Percentiles rank a stretch among this genome's conserved stretches.
These are phyloP conservation scores for Lipomyces sp. DNA, from an alignment of 805 yeast species.

Conservation along the genomic window DNA sequence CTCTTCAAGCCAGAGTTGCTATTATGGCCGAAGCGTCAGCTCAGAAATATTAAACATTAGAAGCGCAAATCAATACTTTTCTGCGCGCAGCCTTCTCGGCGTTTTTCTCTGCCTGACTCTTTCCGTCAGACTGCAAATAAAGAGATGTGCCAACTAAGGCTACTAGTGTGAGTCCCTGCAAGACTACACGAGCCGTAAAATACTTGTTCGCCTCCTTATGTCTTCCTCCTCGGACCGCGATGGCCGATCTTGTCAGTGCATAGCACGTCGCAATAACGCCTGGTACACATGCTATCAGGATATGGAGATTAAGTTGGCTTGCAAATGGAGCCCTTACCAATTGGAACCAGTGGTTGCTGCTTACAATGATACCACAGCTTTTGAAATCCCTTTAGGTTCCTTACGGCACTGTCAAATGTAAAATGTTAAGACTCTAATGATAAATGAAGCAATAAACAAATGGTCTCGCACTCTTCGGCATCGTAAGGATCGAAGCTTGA, in stretches of 20 bases:
- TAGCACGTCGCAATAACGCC: conserved; percentile 29
- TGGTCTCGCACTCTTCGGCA: conserved; percentile 27
- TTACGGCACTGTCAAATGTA: conserved; percentile 18
- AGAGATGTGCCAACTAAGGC: conserved; percentile 77
- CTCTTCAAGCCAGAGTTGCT: conserved; percentile 73
- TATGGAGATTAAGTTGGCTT: not conserved
- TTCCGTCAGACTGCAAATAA: conserved; percentile 58
- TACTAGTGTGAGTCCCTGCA: conserved; percentile 74
- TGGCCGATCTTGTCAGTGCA: conserved; percentile 70
- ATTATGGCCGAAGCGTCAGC: conserved; percentile 41
- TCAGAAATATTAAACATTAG: not conserved
- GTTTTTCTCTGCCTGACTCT: conserved; percentile 49
- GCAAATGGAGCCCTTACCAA: conserved; percentile 58
- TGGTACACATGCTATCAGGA: not conserved
- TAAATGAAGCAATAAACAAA: no score
- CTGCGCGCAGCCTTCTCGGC: conserved; percentile 34
- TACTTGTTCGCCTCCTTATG: conserved; percentile 71
- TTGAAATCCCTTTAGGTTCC: conserved; percentile 47
- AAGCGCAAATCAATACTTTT: conserved; percentile 21
- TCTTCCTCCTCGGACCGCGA: conserved; percentile 71
- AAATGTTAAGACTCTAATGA: not conserved
- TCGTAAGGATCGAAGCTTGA: conserved; percentile 34
- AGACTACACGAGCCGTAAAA: conserved; percentile 81
- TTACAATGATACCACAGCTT: conserved; percentile 63
- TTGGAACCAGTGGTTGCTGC: conserved; percentile 81